These are phyloP conservation scores for Alternaria sp. DNA, from an alignment of 2,329 filamentous ascomycete genomes.

Conservation along the genomic window DNA sequence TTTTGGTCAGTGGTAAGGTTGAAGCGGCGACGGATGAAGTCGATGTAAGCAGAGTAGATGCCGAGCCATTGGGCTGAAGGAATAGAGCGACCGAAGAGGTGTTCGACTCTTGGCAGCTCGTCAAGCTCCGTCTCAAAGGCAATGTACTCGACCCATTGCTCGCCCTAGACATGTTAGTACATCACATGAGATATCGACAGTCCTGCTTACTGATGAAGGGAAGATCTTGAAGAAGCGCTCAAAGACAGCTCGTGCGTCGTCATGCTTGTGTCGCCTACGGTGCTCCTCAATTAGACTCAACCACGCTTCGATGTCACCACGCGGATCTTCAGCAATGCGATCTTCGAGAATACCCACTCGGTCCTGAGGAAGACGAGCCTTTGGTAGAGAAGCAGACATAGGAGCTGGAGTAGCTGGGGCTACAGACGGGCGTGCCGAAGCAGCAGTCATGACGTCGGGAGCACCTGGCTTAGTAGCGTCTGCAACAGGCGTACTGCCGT, in stretches of 20 bases:
- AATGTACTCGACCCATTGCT: constrained; percentile 88
- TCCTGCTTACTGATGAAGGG: constrained; percentile 80
- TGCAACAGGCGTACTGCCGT: constrained; percentile 50
- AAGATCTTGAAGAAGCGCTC: constrained; percentile 88
- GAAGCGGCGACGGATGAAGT: constrained; percentile 91
- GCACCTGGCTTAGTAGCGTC: constrained; percentile 45
- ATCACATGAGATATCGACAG: constrained; percentile 4
- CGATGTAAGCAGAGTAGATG: constrained; percentile 91
- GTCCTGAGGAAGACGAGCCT: constrained; percentile 71
- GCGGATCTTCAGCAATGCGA: constrained; percentile 88
- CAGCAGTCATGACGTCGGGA: constrained; percentile 33
- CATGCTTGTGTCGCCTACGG: constrained; percentile 78
- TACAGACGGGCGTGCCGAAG: constrained; percentile 47
- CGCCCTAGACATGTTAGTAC: constrained; percentile 71
- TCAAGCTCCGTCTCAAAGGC: constrained; percentile 89
- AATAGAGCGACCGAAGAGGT: constrained; percentile 81
- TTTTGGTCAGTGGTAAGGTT: constrained; percentile 81
- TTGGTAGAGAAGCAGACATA: constrained; percentile 43
- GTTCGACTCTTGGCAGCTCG: constrained; percentile 79
- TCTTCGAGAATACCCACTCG: constrained; percentile 83
- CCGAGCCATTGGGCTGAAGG: constrained; percentile 80
- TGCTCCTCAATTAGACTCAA: constrained; percentile 84
- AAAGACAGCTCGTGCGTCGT: constrained; percentile 80
- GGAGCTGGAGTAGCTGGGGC: constrained; percentile 46
- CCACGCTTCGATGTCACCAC: constrained; percentile 93